Conservation (phyloP, 306 rosid genomes). For the Glycine soja region DNA sequence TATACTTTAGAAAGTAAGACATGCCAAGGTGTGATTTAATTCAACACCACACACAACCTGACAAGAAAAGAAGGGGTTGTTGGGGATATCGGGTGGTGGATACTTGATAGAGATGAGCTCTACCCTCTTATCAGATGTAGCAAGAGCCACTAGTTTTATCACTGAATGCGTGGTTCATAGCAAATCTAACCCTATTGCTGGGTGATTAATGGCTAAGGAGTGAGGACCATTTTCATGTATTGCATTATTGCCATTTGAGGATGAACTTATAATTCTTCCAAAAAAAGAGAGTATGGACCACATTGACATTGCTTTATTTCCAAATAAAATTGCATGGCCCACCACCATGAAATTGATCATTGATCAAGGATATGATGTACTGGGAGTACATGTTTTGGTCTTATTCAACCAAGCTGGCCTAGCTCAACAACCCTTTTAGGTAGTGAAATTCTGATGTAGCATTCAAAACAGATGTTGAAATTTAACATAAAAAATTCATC, state of each 20-base stretch:
- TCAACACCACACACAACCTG: constrained; percentile 28
- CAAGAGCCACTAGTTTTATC: constrained; percentile 38
- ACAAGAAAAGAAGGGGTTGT: constrained; percentile 35
- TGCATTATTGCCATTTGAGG: constrained; percentile 35
- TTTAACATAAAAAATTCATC: neutral
- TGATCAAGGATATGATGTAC: neutral
- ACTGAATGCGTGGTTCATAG: constrained; percentile 23
- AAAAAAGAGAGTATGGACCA: constrained; percentile 36
- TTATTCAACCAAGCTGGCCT: neutral
- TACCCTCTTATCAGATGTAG: neutral
- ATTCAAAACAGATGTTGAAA: neutral
- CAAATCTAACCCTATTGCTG: constrained; percentile 16
- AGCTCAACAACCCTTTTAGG: neutral
- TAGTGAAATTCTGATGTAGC: neutral
- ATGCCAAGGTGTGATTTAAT: constrained; percentile 43
- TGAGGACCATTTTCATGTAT: constrained; percentile 20
- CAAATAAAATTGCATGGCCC: constrained; percentile 38
- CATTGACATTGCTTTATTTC: constrained; percentile 44
- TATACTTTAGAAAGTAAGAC: neutral
- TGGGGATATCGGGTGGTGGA: constrained; percentile 42
- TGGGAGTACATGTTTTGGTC: neutral
- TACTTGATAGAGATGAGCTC: neutral
- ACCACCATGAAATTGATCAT: constrained; percentile 33
- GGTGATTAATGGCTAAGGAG: constrained; percentile 19
- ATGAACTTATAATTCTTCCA: neutral